A percentile compares a stretch with the other conserved stretches of the same genome.
phyloP scores from a whole-genome alignment of 2,329 filamentous ascomycete species.

The Fusarium avenaceum region DNA sequence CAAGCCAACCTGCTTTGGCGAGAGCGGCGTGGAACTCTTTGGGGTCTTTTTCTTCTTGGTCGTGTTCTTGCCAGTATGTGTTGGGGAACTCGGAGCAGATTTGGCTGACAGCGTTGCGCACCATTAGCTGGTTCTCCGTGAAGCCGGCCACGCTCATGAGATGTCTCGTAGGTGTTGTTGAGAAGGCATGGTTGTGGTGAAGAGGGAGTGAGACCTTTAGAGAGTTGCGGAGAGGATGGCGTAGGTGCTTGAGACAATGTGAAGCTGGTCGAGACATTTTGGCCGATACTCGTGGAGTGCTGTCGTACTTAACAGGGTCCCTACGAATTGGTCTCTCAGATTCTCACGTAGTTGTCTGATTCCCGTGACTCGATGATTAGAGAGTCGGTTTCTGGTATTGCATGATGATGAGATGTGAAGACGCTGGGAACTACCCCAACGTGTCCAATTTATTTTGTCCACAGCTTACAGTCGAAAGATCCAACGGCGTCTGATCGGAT shows the following conservation, averaged over 20 bases:
- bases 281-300: background rate
- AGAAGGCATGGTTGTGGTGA: conserved; percentile 49
- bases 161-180: conserved; percentile 50
- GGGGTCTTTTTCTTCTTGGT: conserved; percentile 78
- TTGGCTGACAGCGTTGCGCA: conserved; percentile 76
- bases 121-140: conserved; percentile 78
- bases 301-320: no score
- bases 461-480: background rate
- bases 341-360: background rate
- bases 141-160: conserved; percentile 82
- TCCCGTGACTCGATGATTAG: background rate
- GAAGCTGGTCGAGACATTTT: conserved; percentile 32
- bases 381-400: background rate
- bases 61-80: conserved; percentile 81
- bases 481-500: no score
- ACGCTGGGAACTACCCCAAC: background rate
- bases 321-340: background rate
- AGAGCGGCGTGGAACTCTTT: conserved; percentile 81
- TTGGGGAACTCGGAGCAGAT: conserved; percentile 80
- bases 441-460: conserved; percentile 4
- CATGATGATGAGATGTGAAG: conserved; percentile 4
- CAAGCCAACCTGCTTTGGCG: conserved; percentile 82
- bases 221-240: conserved; percentile 21
- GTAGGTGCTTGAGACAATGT: conserved; percentile 19
- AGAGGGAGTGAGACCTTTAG: background rate